phyloP scores from a whole-genome alignment of 2,329 filamentous ascomycete species.

The Cercospora sp. region DNA sequence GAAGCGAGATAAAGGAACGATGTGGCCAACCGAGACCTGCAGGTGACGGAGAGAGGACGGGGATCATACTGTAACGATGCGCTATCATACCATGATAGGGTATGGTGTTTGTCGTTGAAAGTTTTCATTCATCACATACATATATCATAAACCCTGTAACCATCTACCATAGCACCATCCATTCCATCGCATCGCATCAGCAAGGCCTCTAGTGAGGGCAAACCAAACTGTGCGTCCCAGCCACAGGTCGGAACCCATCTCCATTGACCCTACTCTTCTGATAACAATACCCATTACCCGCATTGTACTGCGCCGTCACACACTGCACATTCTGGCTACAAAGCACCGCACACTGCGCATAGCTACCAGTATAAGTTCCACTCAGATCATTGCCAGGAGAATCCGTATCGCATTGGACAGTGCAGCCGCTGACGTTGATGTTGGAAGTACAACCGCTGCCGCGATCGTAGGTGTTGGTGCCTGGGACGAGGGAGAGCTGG shows the following conservation, averaged over 20 bases:
- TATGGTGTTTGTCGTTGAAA: background rate
- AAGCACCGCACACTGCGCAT: background rate
- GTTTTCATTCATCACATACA: background rate
- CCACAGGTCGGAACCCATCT: background rate
- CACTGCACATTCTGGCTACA: background rate
- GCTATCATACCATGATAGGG: too few relatives aligned
- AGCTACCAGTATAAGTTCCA: background rate
- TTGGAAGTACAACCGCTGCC: conserved; percentile 4
- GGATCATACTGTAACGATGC: too few relatives aligned
- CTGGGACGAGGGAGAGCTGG: background rate
- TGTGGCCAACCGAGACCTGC: too few relatives aligned
- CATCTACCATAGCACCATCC: background rate
- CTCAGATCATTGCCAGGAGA: background rate
- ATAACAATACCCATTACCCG: background rate
- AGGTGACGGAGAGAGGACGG: too few relatives aligned
- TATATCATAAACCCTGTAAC: background rate
- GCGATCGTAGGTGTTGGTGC: conserved; percentile 1
- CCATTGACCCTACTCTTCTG: background rate
- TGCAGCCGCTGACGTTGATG: conserved; percentile 6
- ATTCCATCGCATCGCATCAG: background rate
- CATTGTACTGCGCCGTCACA: background rate
- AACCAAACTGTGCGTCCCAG: background rate
- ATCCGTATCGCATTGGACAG: background rate
- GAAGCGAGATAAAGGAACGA: too few relatives aligned
- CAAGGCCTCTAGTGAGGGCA: background rate